Evolutionary conservation across 2,329 filamentous ascomycete species (phyloP).

Genomic region (Venturiaceae sp.): DNA sequence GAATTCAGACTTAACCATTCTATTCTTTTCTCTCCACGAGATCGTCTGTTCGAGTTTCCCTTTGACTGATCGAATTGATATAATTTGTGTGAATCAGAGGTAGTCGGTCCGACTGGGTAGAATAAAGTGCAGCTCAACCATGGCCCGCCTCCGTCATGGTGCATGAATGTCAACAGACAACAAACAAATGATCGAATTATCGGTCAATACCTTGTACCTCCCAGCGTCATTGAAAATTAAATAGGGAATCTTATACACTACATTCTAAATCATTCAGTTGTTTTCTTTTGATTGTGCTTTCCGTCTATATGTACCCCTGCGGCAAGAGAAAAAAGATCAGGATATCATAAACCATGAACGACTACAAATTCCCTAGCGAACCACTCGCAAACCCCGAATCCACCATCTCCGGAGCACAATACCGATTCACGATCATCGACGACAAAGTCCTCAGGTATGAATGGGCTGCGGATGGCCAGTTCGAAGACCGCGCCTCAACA

Average conservation of each 20-base stretch:
- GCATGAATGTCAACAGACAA: neutral
- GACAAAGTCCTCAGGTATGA: conserved; percentile 51
- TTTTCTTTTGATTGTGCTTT: too few relatives aligned
- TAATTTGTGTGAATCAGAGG: too few relatives aligned
- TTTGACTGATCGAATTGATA: too few relatives aligned
- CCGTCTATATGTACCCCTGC: too few relatives aligned
- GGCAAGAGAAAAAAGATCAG: too few relatives aligned
- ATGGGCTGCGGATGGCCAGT: conserved; percentile 49
- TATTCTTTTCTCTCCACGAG: too few relatives aligned
- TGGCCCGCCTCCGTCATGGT: neutral
- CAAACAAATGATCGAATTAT: neutral
- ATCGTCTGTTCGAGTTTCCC: too few relatives aligned
- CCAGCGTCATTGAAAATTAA: neutral
- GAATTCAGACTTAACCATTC: too few relatives aligned
- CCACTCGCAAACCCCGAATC: conserved; percentile 36
- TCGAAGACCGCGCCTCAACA: conserved; percentile 53
- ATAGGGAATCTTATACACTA: neutral
- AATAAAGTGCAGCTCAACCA: neutral
- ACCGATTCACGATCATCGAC: conserved; percentile 50
- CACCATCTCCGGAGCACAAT: conserved; percentile 37
- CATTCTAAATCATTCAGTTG: too few relatives aligned
- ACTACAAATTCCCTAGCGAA: conserved; percentile 33
- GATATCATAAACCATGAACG: conserved; percentile 13
- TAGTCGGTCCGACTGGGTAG: neutral
- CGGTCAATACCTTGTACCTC: neutral